Evolutionary conservation across 2,329 filamentous ascomycete species (phyloP), one percentile per base, ranked within the genome.

Genomic region (Karstenula rhodostoma): DNA sequence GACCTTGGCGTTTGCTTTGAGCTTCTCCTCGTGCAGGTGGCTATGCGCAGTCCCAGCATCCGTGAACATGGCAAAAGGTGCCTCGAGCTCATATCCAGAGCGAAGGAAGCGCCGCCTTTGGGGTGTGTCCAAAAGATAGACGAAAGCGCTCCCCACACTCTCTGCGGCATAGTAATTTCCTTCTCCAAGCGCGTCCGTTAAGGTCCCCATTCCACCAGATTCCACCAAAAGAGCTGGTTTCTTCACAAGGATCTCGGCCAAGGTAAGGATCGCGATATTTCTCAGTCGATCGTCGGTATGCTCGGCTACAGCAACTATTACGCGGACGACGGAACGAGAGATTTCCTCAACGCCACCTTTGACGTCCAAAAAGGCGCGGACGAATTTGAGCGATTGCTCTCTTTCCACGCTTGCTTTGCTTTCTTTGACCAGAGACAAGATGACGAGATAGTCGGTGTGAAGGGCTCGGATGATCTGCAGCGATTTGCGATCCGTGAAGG

Each of bases 351-450:
- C 89, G 12, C 95, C 95, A 64, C 93, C 92, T 74, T 97, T 97
- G 65, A 98, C 93, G 74, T 99, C 95, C 2, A 99, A 82, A 72
- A 99, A 99, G 10, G 94, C 92, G 60, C 95, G 88, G 27, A 98
- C 90, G 75, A 99, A 97, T 76, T 99, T 99, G 70, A 99, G 83
- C 13, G 95, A 95, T 79, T 99, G 95, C 77, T 99, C 95, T 56
- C 96, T 87, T 80, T 99, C 95, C 19, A 99, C 92, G 68, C 94
- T 94, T n/a, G 94, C 92, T 77, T 97, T 98, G 73, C 91, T 90
- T 76, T 98, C 95, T 75, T 98, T 98, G 66, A 96, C 93, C 35
- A 99, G 82, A 0, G 95, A 98, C 70, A 94, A 84, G 42, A 97
- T 93, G 29, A 97, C 94, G 22, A 98, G 83, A 70, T 93, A 94